Evolutionary conservation across 768 basidiomycete genomes (phyloP).

Genomic region (Coprinellus micaceus): DNA sequence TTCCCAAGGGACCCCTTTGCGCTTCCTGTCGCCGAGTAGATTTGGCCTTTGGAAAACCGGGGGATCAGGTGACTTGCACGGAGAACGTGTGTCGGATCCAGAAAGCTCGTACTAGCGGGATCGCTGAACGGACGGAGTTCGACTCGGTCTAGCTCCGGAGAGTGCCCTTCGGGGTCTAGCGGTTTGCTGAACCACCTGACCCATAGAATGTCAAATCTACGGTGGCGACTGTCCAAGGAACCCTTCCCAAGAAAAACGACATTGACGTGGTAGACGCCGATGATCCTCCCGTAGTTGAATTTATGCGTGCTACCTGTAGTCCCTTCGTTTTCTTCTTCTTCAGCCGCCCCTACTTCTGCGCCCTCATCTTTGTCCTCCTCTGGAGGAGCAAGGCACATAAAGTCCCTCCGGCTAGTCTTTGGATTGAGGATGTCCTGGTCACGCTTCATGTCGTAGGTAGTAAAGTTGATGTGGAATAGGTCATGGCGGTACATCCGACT

Average conservation of each 20-base stretch:
- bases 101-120: conserved; percentile 28
- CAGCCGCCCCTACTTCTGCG: no score
- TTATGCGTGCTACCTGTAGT: conserved; percentile 14
- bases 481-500: conserved; percentile 10
- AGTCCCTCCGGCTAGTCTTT: not conserved
- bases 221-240: not conserved
- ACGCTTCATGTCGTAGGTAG: conserved; percentile 14
- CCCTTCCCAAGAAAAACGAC: not conserved
- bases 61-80: conserved; percentile 31
- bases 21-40: conserved; percentile 11
- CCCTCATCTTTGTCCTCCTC: no score
- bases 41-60: conserved; percentile 22
- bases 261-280: conserved; percentile 8
- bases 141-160: conserved; percentile 30
- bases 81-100: conserved; percentile 29
- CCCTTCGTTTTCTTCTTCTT: not conserved
- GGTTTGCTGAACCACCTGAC: not conserved
- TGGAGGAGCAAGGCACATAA: not conserved
- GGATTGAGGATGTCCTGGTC: conserved; percentile 18
- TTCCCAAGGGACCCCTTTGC: no score
- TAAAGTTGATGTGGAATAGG: conserved; percentile 15
- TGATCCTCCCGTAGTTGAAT: conserved; percentile 32
- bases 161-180: conserved; percentile 4
- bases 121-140: conserved; percentile 28
- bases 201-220: not conserved